Base-by-base conservation (phyloP, 2,329 filamentous ascomycete genomes). In the Epichloe festucae region DNA sequence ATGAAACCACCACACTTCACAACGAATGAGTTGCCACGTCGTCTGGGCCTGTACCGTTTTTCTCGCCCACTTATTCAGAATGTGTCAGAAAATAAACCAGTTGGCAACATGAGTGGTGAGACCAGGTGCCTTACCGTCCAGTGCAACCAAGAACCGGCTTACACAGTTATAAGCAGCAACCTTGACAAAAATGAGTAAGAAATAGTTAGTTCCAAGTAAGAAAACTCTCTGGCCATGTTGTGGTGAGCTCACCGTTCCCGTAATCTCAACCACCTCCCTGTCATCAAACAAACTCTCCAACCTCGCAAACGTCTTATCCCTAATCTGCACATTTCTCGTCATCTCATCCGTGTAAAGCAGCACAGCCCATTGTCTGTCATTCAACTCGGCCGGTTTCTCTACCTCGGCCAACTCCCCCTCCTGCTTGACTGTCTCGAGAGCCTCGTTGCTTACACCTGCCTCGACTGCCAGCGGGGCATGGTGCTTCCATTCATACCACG, bases 401-500 rank as follows among this genome's bases (percentile, higher is more conserved):
- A 23, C 5, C 6, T 21, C 40, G 1, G 58, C 58, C 3, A 65
- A 55, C 0, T 50, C 60, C 15, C 44, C 39, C 19, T 67, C 61
- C 27, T 56, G 54, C 66, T 69, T 71, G 38, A 76, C 66, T 4
- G 68, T 58, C 51, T 70, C 69, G 58, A 84, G 67, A 7, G 70
- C 75, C 15, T 69, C 72, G 35, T 73, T 67, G 17, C 70, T 67
- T 5, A 87, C 74, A 5, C 82, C 82, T 0, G 75, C 82, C 19
- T 70, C 69, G 8, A 73, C 70, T 4, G 77, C 76, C 14, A 91
- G 73, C 1, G 87, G 87, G 15, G 82, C 82, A 63, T 95, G 89
- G 51, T 87, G 79, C 38, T 71, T 77, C 88, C 87, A 94, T 66
- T 95, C 89, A 67, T 89, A 94, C 81, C 85, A 88, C 2, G 89